Evolutionary conservation across 1,284 basidiomycete species (phyloP).

Genomic region (Mrakiaceae sp.): DNA sequence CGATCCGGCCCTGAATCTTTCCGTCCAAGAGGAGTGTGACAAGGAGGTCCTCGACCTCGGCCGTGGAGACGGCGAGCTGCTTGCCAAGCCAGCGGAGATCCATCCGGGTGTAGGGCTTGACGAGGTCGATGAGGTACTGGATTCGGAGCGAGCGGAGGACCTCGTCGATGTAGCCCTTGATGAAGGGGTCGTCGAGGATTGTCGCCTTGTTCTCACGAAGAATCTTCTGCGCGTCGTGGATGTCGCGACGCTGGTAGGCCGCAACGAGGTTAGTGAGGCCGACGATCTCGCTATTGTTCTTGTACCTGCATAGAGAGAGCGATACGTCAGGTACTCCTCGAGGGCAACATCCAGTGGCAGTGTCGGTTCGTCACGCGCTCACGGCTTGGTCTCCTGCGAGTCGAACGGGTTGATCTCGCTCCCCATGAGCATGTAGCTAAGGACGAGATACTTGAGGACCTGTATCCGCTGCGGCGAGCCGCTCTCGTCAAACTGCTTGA

Average conservation of each 20-base stretch:
- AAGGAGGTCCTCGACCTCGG: conserved; percentile 85
- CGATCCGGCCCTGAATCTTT: conserved; percentile 87
- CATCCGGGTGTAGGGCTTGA: conserved; percentile 90
- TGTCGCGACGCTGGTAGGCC: conserved; percentile 90
- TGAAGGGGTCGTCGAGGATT: conserved; percentile 91
- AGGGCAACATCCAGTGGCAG: too few relatives aligned
- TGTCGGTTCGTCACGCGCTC: not conserved
- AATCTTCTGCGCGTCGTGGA: conserved; percentile 92
- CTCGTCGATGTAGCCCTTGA: conserved; percentile 86
- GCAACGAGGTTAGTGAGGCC: conserved; percentile 96
- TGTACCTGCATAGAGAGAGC: conserved; percentile 54
- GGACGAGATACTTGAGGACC: conserved; percentile 94
- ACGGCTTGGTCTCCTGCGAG: conserved; percentile 98
- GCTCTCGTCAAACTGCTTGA: conserved; percentile 96
- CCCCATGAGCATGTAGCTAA: conserved; percentile 96
- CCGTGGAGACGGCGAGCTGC: conserved; percentile 82
- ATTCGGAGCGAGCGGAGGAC: conserved; percentile 84
- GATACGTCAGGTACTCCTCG: not conserved
- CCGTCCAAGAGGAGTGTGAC: conserved; percentile 89
- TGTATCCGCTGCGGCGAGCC: conserved; percentile 93
- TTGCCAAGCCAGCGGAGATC: conserved; percentile 84
- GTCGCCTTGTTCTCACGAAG: conserved; percentile 81
- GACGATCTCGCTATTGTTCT: conserved; percentile 88
- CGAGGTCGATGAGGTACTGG: conserved; percentile 92
- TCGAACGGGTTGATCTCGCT: conserved; percentile 99